Conservation (phyloP, 768 basidiomycete genomes). For the Panus rudis region DNA sequence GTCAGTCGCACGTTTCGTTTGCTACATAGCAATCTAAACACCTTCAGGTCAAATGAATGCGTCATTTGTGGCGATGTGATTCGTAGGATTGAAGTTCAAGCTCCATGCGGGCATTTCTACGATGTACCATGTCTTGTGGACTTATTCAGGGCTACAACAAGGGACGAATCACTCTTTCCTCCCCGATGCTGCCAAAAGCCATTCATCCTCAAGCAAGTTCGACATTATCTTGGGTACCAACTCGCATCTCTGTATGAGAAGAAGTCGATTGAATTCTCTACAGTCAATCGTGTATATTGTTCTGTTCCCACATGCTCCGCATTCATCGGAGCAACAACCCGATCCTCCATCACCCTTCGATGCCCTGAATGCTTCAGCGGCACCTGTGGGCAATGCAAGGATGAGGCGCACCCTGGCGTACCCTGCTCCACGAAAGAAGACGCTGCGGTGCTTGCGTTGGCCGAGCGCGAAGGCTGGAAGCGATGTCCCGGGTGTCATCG, state of each 20-base stretch:
- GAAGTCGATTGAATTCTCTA: constrained; percentile 42
- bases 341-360: constrained; percentile 11
- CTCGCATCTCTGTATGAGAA: constrained; percentile 24
- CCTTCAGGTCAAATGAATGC: constrained; percentile 9
- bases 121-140: constrained; percentile 20
- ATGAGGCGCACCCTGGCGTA: constrained; percentile 32
- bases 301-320: constrained; percentile 42
- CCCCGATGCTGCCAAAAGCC: constrained; percentile 22
- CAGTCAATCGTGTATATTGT: constrained; percentile 43
- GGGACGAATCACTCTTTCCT: constrained; percentile 25
- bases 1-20: no score
- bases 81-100: constrained; percentile 7
- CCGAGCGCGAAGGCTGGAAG: constrained; percentile 32
- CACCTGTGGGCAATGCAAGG: constrained; percentile 46
- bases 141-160: constrained; percentile 18
- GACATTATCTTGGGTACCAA: constrained; percentile 8
- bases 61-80: constrained; percentile 15
- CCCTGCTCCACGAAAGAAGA: constrained; percentile 35
- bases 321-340: constrained; percentile 41
- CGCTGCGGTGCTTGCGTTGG: constrained; percentile 36
- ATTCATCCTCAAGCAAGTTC: constrained; percentile 16
- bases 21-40: no score
- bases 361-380: constrained; percentile 35
- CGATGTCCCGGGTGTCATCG: constrained; percentile 30
- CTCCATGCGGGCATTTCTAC: constrained; percentile 18